Percentiles rank a stretch among this genome's conserved stretches.
phyloP scores from a whole-genome alignment of 768 basidiomycete genomes.

The Tephrocybe sp. region DNA sequence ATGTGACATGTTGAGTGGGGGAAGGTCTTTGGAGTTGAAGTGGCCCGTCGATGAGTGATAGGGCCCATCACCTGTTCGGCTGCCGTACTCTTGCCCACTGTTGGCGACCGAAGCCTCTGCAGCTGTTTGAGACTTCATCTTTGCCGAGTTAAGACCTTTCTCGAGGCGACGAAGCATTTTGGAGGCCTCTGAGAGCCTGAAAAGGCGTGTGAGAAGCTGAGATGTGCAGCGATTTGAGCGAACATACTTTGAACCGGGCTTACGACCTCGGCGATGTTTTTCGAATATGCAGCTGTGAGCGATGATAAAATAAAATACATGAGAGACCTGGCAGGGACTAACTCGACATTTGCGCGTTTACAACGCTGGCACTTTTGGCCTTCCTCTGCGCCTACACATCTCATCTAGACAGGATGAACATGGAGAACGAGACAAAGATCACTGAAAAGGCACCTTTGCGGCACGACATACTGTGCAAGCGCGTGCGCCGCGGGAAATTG shows the following conservation, averaged over 20 bases:
- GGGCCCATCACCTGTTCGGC: constrained; percentile 27
- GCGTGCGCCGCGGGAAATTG: constrained; percentile 53
- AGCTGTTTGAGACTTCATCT: constrained; percentile 67
- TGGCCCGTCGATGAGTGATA: constrained; percentile 32
- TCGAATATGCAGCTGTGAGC: constrained; percentile 73
- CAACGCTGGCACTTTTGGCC: constrained; percentile 84
- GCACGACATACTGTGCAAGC: constrained; percentile 86
- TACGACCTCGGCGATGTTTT: constrained; percentile 86
- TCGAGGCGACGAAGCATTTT: constrained; percentile 87
- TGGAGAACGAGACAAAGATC: constrained; percentile 12
- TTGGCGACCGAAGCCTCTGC: constrained; percentile 34
- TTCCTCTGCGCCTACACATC: constrained; percentile 88
- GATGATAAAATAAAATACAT: constrained; percentile 16
- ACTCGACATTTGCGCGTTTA: constrained; percentile 78
- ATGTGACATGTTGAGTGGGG: constrained; percentile 44
- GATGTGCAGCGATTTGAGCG: constrained; percentile 11
- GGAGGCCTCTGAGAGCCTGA: constrained; percentile 82
- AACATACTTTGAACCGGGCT: constrained; percentile 84
- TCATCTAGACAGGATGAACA: constrained; percentile 60
- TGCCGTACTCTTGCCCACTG: constrained; percentile 24
- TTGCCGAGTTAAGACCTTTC: constrained; percentile 77
- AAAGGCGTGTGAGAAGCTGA: constrained; percentile 3
- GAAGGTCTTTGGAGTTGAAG: constrained; percentile 47
- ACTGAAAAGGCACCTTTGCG: constrained; percentile 60
- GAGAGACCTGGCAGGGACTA: constrained; percentile 26